A percentile compares a stretch with the other conserved stretches of the same genome.
Evolutionary conservation across 768 basidiomycete genomes (phyloP).

Genomic region (Solioccasus polychromus): DNA sequence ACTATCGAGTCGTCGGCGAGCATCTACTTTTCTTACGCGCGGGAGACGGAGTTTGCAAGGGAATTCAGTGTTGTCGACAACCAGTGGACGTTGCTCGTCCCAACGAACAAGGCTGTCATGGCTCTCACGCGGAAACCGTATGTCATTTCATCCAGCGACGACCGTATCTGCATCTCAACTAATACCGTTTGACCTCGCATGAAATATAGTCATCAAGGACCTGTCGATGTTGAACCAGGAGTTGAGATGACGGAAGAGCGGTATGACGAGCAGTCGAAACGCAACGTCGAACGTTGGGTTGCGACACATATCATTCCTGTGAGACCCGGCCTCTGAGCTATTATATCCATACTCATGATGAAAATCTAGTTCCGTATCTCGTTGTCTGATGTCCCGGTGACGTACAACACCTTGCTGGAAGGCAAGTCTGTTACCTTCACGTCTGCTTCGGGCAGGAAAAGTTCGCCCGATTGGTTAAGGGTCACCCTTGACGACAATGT

Average conservation of each 20-base stretch:
- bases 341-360: background rate
- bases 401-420: slow-evolving; percentile 58
- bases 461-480: slow-evolving; percentile 53
- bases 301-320: slow-evolving; percentile 84
- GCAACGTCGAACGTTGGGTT: slow-evolving; percentile 78
- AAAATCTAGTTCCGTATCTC: slow-evolving; percentile 41
- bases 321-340: slow-evolving; percentile 15
- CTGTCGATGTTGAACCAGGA: too few species aligned
- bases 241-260: too few species aligned
- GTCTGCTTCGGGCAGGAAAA: slow-evolving; percentile 30
- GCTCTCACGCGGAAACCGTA: slow-evolving; percentile 79
- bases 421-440: slow-evolving; percentile 58
- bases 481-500: slow-evolving; percentile 55
- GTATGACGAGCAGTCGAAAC: too few species aligned
- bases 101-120: slow-evolving; percentile 88
- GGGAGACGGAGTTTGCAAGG: slow-evolving; percentile 62
- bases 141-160: too few species aligned
- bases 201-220: too few species aligned
- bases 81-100: slow-evolving; percentile 65
- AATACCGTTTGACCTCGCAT: too few species aligned
- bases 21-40: slow-evolving; percentile 82
- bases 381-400: slow-evolving; percentile 35
- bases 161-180: too few species aligned
- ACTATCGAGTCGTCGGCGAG: slow-evolving; percentile 73
- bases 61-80: slow-evolving; percentile 37